A percentile compares a stretch with the other conserved stretches of the same genome.
Evolutionary conservation across 2,329 filamentous ascomycete species (phyloP).

Genomic region (Graphilbum ipis-grandicollis): DNA sequence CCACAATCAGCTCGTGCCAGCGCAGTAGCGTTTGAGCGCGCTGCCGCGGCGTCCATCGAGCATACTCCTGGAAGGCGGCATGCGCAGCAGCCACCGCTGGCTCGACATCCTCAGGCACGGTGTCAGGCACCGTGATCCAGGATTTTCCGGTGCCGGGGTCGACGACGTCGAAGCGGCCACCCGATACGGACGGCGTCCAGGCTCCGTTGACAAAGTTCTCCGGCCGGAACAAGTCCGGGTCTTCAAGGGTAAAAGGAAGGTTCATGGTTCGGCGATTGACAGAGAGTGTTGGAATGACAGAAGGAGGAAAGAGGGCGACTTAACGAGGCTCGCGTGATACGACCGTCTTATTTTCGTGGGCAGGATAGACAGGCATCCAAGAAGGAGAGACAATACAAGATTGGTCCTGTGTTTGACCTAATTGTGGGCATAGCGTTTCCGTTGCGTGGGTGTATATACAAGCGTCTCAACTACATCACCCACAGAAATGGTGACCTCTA

Average conservation of each 20-base stretch:
- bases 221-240: slow-evolving; percentile 28
- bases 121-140: slow-evolving; percentile 34
- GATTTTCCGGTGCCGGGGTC: slow-evolving; percentile 32
- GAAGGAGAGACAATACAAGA: too few relatives aligned
- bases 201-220: slow-evolving; percentile 32
- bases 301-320: too few relatives aligned
- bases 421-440: too few relatives aligned
- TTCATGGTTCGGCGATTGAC: too few relatives aligned
- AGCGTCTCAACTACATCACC: too few relatives aligned
- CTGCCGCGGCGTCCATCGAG: slow-evolving; percentile 18
- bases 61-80: slow-evolving; percentile 20
- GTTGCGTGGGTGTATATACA: too few relatives aligned
- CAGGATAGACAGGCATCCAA: too few relatives aligned
- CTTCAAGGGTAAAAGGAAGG: slow-evolving; percentile 24
- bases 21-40: slow-evolving; percentile 17
- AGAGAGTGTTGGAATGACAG: too few relatives aligned
- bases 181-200: slow-evolving; percentile 26
- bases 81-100: slow-evolving; percentile 18
- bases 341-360: too few relatives aligned
- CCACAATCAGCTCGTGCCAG: slow-evolving; percentile 20
- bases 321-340: too few relatives aligned
- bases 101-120: slow-evolving; percentile 21
- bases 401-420: too few relatives aligned
- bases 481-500: too few relatives aligned
- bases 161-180: slow-evolving; percentile 30